A percentile compares a stretch with the other conserved stretches of the same genome.
Conservation (phyloP, 179 eudicot genomes). For the Patellifolia procumbens region DNA sequence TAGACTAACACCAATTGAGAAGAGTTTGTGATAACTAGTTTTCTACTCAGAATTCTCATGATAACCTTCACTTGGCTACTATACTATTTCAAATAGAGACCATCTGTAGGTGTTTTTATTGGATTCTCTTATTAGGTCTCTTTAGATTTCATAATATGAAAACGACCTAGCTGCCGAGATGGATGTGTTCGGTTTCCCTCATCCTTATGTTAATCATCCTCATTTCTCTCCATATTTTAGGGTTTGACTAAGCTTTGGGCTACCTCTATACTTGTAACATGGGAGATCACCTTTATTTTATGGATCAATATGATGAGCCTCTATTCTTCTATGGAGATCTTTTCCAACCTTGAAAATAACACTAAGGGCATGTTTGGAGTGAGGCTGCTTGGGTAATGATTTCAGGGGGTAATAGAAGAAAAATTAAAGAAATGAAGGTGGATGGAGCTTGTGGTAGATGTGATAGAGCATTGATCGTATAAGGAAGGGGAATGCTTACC, state of each 20-base stretch:
- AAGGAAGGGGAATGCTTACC: no score
- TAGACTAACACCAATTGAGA: not conserved
- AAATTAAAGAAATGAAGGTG: no score
- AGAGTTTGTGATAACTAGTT: no score
- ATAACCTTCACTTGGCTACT: not conserved
- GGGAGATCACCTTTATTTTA: not conserved
- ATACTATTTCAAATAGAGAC: not conserved
- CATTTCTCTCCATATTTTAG: not conserved
- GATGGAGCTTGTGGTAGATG: no score
- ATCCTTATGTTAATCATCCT: not conserved
- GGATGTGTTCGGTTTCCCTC: not conserved
- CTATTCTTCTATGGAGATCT: not conserved
- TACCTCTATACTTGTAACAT: not conserved
- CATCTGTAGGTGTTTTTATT: not conserved
- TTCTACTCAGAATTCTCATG: not conserved
- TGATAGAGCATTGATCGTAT: no score
- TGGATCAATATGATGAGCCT: not conserved
- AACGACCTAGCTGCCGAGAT: not conserved
- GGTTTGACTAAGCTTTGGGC: not conserved
- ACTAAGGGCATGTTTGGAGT: no score
- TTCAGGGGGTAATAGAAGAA: no score
- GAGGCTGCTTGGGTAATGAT: no score
- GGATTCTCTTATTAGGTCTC: not conserved
- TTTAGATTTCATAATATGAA: not conserved
- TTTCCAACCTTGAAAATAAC: not conserved